These are phyloP conservation scores for Wickerhamiella infanticola DNA, from an alignment of 1,139 yeast genomes.

Conservation along the genomic window DNA sequence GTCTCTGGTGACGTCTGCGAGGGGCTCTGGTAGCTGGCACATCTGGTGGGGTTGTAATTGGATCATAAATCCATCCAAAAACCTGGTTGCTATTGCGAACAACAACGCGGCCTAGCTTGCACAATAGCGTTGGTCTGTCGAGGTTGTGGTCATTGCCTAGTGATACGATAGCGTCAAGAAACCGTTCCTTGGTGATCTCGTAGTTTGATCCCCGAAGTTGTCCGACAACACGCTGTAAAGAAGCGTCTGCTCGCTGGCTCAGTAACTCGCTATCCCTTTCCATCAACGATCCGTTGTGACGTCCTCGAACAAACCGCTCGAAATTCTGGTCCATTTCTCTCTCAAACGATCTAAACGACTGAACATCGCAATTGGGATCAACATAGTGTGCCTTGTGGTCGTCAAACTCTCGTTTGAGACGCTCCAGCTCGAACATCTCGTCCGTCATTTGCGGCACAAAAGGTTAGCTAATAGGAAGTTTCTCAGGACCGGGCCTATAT, in stretches of 20 bases:
- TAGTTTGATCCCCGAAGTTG: neutral
- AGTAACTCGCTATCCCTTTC: neutral
- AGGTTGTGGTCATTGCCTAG: neutral
- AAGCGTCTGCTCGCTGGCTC: neutral
- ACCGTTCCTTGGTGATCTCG: neutral
- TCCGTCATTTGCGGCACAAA: too few relatives aligned
- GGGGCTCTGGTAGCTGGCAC: too few relatives aligned
- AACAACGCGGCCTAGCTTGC: neutral
- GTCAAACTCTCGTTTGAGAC: too few relatives aligned
- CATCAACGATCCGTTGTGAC: neutral
- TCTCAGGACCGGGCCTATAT: too few relatives aligned
- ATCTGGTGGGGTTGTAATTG: neutral
- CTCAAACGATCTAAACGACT: neutral
- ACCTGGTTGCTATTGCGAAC: neutral
- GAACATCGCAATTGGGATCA: neutral
- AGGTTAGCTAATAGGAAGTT: too few relatives aligned
- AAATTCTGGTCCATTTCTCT: neutral
- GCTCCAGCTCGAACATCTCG: too few relatives aligned
- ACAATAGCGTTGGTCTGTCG: neutral
- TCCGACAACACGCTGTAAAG: neutral
- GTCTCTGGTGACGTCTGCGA: too few relatives aligned
- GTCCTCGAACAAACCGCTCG: neutral
- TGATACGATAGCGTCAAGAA: neutral
- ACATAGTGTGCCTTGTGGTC: neutral
- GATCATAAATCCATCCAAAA: neutral